A percentile compares a stretch with the other conserved stretches of the same genome.
Conservation (phyloP, 352 stramenopile genomes). For the Lagenidium sp. region DNA sequence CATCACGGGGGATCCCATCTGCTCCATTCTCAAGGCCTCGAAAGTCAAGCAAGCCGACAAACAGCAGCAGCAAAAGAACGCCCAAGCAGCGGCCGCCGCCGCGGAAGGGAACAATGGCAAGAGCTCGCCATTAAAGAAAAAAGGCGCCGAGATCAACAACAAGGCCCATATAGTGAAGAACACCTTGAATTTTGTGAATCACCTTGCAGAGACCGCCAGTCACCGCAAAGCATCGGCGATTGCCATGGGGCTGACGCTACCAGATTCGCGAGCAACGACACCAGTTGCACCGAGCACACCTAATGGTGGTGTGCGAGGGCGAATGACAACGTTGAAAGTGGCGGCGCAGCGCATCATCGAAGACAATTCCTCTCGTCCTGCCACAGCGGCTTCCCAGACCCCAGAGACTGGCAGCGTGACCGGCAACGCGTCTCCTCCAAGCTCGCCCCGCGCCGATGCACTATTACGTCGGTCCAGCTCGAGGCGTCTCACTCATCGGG, state of each 20-base stretch:
- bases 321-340: conserved; percentile 21
- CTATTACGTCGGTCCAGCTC: too few relatives aligned
- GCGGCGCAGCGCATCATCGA: conserved; percentile 26
- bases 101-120: conserved; percentile 7
- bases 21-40: conserved; percentile 27
- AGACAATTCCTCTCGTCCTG: not conserved
- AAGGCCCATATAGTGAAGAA: conserved; percentile 39
- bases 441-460: too few relatives aligned
- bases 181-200: conserved; percentile 29
- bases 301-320: too few relatives aligned
- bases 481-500: too few relatives aligned
- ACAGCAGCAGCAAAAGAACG: conserved; percentile 25
- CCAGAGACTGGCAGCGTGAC: conserved; percentile 6
- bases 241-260: conserved; percentile 1
- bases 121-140: not conserved
- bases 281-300: not conserved
- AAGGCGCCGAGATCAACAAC: conserved; percentile 16
- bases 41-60: conserved; percentile 55
- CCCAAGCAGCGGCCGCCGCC: not conserved
- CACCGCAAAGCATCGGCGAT: conserved; percentile 10
- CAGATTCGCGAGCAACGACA: not conserved
- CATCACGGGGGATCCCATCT: conserved; percentile 49
- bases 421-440: too few relatives aligned
- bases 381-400: not conserved
- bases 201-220: conserved; percentile 9